Base-by-base conservation (phyloP, 139 green algal species). In the Chlamydomonas urium region DNA sequence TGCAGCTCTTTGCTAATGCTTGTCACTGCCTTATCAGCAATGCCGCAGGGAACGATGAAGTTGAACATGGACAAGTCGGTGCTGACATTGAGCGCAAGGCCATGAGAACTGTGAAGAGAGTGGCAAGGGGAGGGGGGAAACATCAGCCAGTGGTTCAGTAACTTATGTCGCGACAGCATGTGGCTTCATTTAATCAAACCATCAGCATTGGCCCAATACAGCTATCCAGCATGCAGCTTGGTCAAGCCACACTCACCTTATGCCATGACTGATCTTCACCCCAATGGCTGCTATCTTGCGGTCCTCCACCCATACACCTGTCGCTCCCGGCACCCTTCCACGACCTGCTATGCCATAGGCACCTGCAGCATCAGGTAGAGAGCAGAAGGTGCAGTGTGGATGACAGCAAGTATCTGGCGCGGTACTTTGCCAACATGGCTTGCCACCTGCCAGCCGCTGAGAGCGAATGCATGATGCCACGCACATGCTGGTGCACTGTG, bases 231-330 rank as follows among this genome's bases (percentile, higher is more conserved):
- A n/a, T n/a, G n/a, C n/a, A n/a, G n/a, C n/a, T n/a, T n/a, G n/a
- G n/a, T n/a, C n/a, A n/a, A 67, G 48, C 36, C 29, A n/a, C 66
- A 37, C 10, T 4, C 29, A 83, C 61, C 86, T 91, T 50, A 97
- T 66, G 34, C 93, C 94, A 31, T 85, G 78, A 0, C 87, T 90
- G 31, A 98, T 93, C 50, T 83, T 84, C 42, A 99, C 92, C 1
- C 94, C 94, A 0, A 98, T 83, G 0, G 94, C 94, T 0, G 81
- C 93, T 4, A 99, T 79, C 78, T 99, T 99, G 26, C 85, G 77
- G 48, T 92, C 82, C 0, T 79, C 88, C 5, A 94, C 88, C 93
- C 94, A 98, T 29, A 96, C 91, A 2, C 94, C 94, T 2, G 94
- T 96, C 1, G 58, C 79, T 37, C 37, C 82, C n/a, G 63, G 69